Evolutionary conservation across 164 flowering plant genomes (phyloP), one percentile per base, ranked within the genome.

Genomic region (Hamamelis virginiana): DNA sequence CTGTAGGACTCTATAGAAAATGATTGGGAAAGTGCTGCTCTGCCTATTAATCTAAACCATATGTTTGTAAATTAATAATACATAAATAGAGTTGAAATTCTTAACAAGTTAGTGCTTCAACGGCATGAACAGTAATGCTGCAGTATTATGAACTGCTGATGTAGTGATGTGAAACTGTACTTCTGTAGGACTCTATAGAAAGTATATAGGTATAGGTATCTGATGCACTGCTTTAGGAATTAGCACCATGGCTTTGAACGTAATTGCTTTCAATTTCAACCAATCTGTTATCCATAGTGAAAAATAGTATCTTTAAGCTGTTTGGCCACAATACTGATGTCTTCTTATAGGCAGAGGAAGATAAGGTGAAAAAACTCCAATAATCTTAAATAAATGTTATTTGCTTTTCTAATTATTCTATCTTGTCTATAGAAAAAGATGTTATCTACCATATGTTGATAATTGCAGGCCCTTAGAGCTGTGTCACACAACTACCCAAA

Each of bases 401-500:
- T 60, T 28, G 28, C 45, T 60, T 60, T 60, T 12, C 18, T 60
- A 23, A 28, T 21, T 38, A n/a, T 51, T 44, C 19, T 12, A 48
- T 50, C 26, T 46, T 19, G 12, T 60, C 16, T 64, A 50, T 56
- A 0, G 23, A 56, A 12, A 38, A 56, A 52, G 56, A 23, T 26
- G 26, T 23, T 14, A 41, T 11, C n/a, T 61, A n/a, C 19, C n/a
- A 28, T 56, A 3, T 71, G 43, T 10, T 70, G 50, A 53, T 55
- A 18, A 26, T 27, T 77, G 69, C 83, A 94, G 98, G 93, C 86
- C 71, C 86, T 92, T 50, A 87, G 86, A 84, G 86, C 92, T 72
- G 74, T 88, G 68, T 83, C 85, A 47, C 97, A 95, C 83, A 92
- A 86, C 76, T 91, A 95, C 73, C 98, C 98, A 43, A 80, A 67